phyloP scores from a whole-genome alignment of 2,329 filamentous ascomycete genomes.

The Decorospora gaudefroyi region DNA sequence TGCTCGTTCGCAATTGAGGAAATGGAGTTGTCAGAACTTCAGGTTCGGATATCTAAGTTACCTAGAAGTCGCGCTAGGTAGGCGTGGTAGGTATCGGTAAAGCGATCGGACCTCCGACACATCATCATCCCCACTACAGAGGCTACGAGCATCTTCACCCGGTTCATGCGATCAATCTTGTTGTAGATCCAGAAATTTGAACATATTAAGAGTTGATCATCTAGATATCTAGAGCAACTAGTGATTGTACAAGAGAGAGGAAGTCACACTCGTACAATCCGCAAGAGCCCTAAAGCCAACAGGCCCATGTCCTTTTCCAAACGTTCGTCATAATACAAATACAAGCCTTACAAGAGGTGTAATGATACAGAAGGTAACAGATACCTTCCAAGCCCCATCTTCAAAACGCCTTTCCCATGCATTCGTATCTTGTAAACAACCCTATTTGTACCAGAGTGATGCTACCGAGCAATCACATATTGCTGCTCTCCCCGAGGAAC shows the following conservation, averaged over 20 bases:
- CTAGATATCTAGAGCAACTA: too few relatives aligned
- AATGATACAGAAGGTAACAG: slow-evolving; percentile 10
- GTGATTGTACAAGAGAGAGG: too few relatives aligned
- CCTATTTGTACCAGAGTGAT: not conserved
- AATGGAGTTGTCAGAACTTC: slow-evolving; percentile 18
- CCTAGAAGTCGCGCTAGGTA: too few relatives aligned
- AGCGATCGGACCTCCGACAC: slow-evolving; percentile 13
- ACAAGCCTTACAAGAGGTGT: slow-evolving; percentile 7
- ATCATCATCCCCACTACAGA: too few relatives aligned
- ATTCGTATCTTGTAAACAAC: slow-evolving; percentile 14
- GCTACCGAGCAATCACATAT: slow-evolving; percentile 30
- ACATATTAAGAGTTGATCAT: not conserved
- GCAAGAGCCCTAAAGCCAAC: not conserved
- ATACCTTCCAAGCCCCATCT: slow-evolving; percentile 1
- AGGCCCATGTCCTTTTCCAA: not conserved
- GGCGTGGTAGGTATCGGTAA: slow-evolving; percentile 10
- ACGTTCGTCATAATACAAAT: slow-evolving; percentile 13
- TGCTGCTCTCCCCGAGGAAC: slow-evolving; percentile 52
- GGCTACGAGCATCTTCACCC: too few relatives aligned
- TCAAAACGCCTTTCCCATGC: slow-evolving; percentile 18
- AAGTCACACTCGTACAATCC: too few relatives aligned
- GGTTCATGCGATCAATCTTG: too few relatives aligned
- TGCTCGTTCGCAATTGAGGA: slow-evolving; percentile 11
- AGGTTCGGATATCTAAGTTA: too few relatives aligned
- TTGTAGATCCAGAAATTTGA: too few relatives aligned